Evolutionary conservation across 257 asterid genomes (phyloP), one percentile per base, ranked within the genome.

Genomic region (Asclepias syriaca): DNA sequence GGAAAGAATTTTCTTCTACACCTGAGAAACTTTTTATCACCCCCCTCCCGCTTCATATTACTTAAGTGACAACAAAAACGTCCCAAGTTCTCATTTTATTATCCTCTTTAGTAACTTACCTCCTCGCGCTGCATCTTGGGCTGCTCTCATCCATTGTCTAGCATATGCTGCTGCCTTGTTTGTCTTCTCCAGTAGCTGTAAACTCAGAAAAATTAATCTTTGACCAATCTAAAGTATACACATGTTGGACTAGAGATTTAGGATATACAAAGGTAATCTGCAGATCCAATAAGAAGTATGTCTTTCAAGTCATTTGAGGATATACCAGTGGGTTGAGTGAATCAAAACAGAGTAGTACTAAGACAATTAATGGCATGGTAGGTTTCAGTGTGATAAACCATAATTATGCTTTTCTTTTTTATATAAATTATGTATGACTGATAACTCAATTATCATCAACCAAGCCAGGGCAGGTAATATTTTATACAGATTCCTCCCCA

Each of bases 101-200:
- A 27, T 66, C 65, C 8, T 43, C 1, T 43, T 53, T 21, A 3
- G 56, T 32, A 75, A 40, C 13, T 74, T 81, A 94, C 98, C 97
- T 87, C 96, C 96, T 70, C 79, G 89, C 12, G 96, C 92, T 11
- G 89, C 96, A 75, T 85, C 91, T 79, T 86, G 93, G 74, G 98
- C 99, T 2, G 75, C 81, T 77, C 81, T 87, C 72, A 95, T 78
- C 97, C 98, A 95, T 61, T 86, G 85, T 63, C 79, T 78, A 61
- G 98, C 96, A 75, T 83, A 84, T 71, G 70, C 84, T 40, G 97
- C 94, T 3, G 99, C 88, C 59, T 73, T 82, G 19, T 71, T 81
- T 73, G 85, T 80, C 94, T 81, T 84, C 82, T 88, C 96, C 86
- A 84, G 84, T 71, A 92, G 81, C 99, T 95, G 84, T 66, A 77